Evolutionary conservation across 202 grass and related monocot genomes (phyloP).

Genomic region (Saccharum hybrid): DNA sequence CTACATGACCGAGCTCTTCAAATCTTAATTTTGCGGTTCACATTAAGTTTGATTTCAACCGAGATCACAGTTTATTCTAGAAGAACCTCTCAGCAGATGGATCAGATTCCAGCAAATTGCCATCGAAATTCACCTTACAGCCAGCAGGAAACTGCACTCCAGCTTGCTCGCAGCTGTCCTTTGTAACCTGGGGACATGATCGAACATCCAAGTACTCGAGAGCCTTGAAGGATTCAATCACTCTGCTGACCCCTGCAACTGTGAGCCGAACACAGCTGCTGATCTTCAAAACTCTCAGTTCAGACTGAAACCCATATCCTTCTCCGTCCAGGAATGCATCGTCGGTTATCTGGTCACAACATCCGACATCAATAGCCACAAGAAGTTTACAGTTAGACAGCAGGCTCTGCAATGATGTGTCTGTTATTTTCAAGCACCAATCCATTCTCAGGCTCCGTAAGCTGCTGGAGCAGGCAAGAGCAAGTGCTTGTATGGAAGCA

Average conservation of each 20-base stretch:
- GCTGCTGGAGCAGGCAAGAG: constrained; percentile 59
- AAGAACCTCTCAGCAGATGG: constrained; percentile 64
- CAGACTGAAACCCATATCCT: constrained; percentile 47
- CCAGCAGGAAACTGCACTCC: constrained; percentile 65
- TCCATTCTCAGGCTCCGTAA: constrained; percentile 70
- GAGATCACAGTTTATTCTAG: constrained; percentile 36
- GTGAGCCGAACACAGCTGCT: constrained; percentile 58
- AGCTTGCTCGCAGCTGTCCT: constrained; percentile 63
- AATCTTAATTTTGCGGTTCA: not conserved
- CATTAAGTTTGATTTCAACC: constrained; percentile 8
- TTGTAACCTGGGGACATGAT: constrained; percentile 72
- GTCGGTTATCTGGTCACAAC: constrained; percentile 76
- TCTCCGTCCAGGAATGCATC: constrained; percentile 55
- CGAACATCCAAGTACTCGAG: constrained; percentile 77
- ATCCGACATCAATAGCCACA: constrained; percentile 75
- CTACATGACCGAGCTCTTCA: not conserved
- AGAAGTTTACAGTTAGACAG: constrained; percentile 75
- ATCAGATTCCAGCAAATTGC: constrained; percentile 54
- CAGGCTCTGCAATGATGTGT: constrained; percentile 58
- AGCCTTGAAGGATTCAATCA: constrained; percentile 66
- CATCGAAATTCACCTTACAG: constrained; percentile 81
- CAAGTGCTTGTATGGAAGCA: constrained; percentile 60
- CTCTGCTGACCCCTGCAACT: constrained; percentile 54
- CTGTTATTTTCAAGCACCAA: constrained; percentile 83
- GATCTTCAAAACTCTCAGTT: constrained; percentile 67